Conservation (phyloP, 1,284 basidiomycete genomes). For the Sporisorium scitamineum region DNA sequence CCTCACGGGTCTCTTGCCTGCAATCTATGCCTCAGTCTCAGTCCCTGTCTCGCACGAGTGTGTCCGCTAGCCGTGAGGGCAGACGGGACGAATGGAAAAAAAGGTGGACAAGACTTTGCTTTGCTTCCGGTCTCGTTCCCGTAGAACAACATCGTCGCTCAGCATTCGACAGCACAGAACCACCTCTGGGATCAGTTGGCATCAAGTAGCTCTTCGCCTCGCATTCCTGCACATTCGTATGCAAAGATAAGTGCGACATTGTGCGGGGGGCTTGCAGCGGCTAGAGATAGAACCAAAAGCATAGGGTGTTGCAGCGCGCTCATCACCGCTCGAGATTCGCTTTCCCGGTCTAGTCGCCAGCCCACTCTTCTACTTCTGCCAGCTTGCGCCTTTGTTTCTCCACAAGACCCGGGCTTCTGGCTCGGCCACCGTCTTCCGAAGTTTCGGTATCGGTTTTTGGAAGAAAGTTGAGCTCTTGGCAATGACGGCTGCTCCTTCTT, state of each 20-base stretch:
- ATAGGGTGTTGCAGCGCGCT: background rate
- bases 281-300: background rate
- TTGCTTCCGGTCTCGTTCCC: constrained; percentile 40
- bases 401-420: background rate
- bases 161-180: too few relatives aligned
- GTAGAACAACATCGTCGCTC: constrained; percentile 21
- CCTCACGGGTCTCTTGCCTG: too few relatives aligned
- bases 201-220: background rate
- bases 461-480: background rate
- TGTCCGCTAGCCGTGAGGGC: too few relatives aligned
- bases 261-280: background rate
- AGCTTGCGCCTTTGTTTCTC: background rate
- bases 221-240: background rate
- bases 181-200: too few relatives aligned
- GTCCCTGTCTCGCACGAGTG: too few relatives aligned
- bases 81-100: constrained; percentile 4
- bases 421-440: background rate
- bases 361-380: background rate
- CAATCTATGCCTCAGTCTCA: too few relatives aligned
- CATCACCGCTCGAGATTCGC: background rate
- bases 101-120: constrained; percentile 9
- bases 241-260: background rate
- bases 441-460: background rate
- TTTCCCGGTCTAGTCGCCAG: constrained; percentile 16
- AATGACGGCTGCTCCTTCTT: constrained; percentile 25